These are phyloP conservation scores for Scutellaria barbata DNA, from an alignment of 257 asterid species.

Conservation along the genomic window DNA sequence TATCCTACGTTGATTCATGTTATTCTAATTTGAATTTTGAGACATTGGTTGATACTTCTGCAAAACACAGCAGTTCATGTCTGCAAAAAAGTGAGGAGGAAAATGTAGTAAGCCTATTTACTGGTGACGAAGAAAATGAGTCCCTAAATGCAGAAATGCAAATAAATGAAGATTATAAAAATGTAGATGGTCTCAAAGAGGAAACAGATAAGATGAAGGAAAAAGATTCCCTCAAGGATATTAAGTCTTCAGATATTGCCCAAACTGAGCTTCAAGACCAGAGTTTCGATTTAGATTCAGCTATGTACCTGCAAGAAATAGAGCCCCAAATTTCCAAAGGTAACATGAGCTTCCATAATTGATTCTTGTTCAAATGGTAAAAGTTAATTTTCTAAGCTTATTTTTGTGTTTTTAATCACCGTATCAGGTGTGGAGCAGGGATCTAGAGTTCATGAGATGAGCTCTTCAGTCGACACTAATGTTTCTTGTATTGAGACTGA, in stretches of 20 bases:
- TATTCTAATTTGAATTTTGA: constrained; percentile 39
- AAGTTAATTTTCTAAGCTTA: too few species aligned
- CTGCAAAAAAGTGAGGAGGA: constrained; percentile 29
- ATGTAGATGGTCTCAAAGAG: constrained; percentile 31
- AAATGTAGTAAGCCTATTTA: background rate
- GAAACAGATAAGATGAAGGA: constrained; percentile 4
- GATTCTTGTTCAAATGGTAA: background rate
- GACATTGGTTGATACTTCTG: constrained; percentile 34
- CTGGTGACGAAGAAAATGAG: constrained; percentile 19
- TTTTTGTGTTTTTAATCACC: background rate
- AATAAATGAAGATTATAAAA: constrained; percentile 27
- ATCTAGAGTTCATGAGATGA: constrained; percentile 25
- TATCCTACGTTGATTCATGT: constrained; percentile 55
- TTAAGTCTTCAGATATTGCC: constrained; percentile 15
- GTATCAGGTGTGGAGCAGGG: constrained; percentile 42
- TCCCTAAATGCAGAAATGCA: constrained; percentile 15
- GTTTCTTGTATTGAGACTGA: constrained; percentile 12
- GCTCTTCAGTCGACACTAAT: constrained; percentile 26
- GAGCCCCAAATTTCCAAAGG: constrained; percentile 51
- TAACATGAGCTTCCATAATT: constrained; percentile 30
- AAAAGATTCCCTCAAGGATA: constrained; percentile 24
- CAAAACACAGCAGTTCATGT: constrained; percentile 32
- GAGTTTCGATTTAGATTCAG: constrained; percentile 27
- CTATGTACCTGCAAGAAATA: constrained; percentile 15
- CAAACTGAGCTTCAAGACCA: constrained; percentile 28